A percentile compares a stretch with the other conserved stretches of the same genome.
Evolutionary conservation across 75 land plant species (phyloP).

Genomic region (Ceratopteris richardii): DNA sequence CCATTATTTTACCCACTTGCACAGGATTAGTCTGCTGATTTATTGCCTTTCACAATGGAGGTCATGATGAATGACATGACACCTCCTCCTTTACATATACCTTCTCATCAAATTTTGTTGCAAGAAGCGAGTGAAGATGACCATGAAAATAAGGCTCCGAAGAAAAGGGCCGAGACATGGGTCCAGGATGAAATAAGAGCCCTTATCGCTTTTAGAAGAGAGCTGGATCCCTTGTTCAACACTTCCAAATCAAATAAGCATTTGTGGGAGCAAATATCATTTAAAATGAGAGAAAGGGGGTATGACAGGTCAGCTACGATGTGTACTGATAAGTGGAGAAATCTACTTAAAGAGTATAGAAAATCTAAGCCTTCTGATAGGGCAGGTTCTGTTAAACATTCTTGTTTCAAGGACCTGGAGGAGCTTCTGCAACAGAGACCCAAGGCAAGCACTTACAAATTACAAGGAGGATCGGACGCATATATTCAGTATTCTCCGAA

Average conservation of each 20-base stretch:
- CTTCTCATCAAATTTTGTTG: constrained; percentile 7
- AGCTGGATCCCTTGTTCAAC: constrained; percentile 75
- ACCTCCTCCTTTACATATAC: not conserved
- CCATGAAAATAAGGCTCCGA: constrained; percentile 55
- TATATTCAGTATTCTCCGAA: constrained; percentile 18
- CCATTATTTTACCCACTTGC: no score
- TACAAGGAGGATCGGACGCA: constrained; percentile 13
- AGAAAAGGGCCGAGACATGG: constrained; percentile 99
- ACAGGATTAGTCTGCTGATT: no score
- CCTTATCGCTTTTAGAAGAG: constrained; percentile 59
- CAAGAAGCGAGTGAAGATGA: constrained; percentile 48
- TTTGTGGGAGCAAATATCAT: constrained; percentile 91
- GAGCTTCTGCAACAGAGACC: constrained; percentile 73
- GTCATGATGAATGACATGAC: not conserved
- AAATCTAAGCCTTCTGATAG: constrained; percentile 68
- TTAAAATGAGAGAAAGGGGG: constrained; percentile 88
- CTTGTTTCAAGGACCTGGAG: constrained; percentile 84
- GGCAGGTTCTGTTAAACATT: constrained; percentile 59
- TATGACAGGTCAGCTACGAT: constrained; percentile 92
- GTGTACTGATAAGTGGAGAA: constrained; percentile 99
- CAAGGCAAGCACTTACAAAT: constrained; percentile 37
- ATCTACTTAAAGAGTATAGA: constrained; percentile 91
- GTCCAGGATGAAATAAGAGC: constrained; percentile 84
- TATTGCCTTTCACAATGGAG: not conserved
- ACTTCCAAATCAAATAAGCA: constrained; percentile 97